These are phyloP conservation scores for Sicyos edulis DNA, from an alignment of 306 rosid genomes.

Conservation along the genomic window DNA sequence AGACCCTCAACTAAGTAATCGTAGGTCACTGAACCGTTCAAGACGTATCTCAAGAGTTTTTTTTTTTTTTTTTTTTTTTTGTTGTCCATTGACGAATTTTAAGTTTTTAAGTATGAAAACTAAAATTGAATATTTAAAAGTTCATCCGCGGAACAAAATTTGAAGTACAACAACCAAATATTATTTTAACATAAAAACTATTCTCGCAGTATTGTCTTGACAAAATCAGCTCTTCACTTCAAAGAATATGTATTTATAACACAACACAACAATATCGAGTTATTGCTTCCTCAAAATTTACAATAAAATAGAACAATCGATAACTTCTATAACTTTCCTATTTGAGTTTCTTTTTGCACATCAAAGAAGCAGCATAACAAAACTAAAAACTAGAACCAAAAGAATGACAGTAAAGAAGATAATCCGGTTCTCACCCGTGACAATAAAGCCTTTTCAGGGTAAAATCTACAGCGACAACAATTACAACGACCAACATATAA, in stretches of 20 bases:
- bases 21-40: too few species aligned
- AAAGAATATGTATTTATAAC: conserved; percentile 16
- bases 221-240: conserved; percentile 11
- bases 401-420: conserved; percentile 62
- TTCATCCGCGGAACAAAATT: too few species aligned
- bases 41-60: too few species aligned
- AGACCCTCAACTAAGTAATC: too few species aligned
- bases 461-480: conserved; percentile 61
- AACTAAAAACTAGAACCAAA: conserved; percentile 61
- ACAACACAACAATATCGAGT: conserved; percentile 25
- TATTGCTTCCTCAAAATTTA: conserved; percentile 68
- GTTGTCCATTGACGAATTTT: too few species aligned
- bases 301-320: conserved; percentile 46
- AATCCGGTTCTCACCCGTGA: conserved; percentile 46
- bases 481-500: conserved; percentile 46
- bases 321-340: conserved; percentile 1
- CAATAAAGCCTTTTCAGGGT: conserved; percentile 38
- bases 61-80: too few species aligned
- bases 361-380: conserved; percentile 48
- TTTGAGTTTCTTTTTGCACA: conserved; percentile 50
- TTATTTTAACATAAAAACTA: neutral
- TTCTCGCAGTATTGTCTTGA: neutral
- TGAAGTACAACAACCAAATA: too few species aligned
- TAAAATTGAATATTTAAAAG: too few species aligned
- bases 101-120: too few species aligned